Base-by-base conservation (phyloP, 305 asterid species). In the Plantago coronopus region DNA sequence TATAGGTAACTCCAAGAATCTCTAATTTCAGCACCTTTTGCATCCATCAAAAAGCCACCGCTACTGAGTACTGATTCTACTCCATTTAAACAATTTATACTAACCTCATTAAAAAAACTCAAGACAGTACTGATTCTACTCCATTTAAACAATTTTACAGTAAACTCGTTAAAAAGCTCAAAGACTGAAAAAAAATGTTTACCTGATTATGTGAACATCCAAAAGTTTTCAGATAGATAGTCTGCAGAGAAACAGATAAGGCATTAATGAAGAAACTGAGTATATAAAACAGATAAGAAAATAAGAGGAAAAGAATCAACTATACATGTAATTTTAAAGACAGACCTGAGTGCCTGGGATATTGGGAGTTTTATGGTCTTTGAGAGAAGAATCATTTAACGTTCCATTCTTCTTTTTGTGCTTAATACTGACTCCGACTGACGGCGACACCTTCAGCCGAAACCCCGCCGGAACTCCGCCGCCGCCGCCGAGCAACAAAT, bases 141-240 rank as follows among this genome's bases (percentile, higher is more conserved):
- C 6, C 43, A 37, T 10, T 37, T 7, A 37, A 37, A 9, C 11
- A 37, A 3, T 10, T 37, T 2, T 2, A 37, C 43, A 37, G 1
- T 9, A 37, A 37, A 13, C 43, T 34, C 40, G 8, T 34, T 34
- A 18, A 48, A 47, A n/a, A 37, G 14, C 15, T 38, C 17, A 20
- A 23, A 12, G n/a, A n/a, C n/a, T 17, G 17, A 9, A 43, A 46
- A 47, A 20, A 13, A 14, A 20, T 16, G 0, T 27, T 62, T 56
- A 88, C 96, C 96, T 85, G 95, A 74, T 88, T 88, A 70, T 85
- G 95, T 7, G 96, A 88, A 62, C 95, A 88, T 22, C 95, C 96
- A 70, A 85, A 88, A 44, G 95, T 88, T 81, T 85, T 88, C 55
- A 88, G 70, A 70, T 77, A 85, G 66, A 88, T 83, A 31, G 88